Evolutionary conservation across 768 basidiomycete species (phyloP), one percentile per base, ranked within the genome.

Genomic region (Suillus fuscotomentosus): DNA sequence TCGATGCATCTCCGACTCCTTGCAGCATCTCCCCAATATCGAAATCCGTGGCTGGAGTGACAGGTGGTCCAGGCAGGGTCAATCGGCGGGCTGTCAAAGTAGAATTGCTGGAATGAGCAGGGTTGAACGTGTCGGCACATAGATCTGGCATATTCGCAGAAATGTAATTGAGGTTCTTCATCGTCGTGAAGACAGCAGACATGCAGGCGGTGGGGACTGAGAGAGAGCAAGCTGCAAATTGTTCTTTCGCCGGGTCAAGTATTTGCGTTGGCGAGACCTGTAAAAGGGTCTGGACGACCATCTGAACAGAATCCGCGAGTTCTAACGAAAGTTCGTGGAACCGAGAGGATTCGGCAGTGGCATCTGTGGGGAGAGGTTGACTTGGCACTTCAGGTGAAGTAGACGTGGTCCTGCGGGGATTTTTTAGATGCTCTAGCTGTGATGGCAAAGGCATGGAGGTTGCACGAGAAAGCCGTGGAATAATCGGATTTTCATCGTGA

Each of bases 161-260:
- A 68, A 97, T 86, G 71, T 92, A 97, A 74, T 97, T 97, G 68
- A 98, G 85, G 68, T 90, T 92, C 78, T 95, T 94, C 92, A 97
- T 94, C 45, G 90, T 85, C 20, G 92, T 93, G 74, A 97, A 86
- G 74, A 98, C 83, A 45, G 94, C 92, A 20, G 92, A 91, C 76
- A 98, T 84, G 68, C 90, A 93, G 7, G 94, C 86, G 0, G 92
- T 92, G 11, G 95, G 96, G 51, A 97, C 86, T 43, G 92, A 88
- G 31, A 98, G 77, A 2, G 94, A 86, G 74, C 93, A 97, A 31
- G 93, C 90, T 2, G 95, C 91, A 71, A 95, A 91, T 73, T 95
- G 95, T 72, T 98, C 95, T 75, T 92, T 96, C 3, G 91, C 89
- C n/a, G 92, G 87, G 73, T 97, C 95, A 54, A 97, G 83, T 22